These are phyloP conservation scores for Pythium phragmiticola DNA, from an alignment of 352 stramenopile genomes.

Conservation along the genomic window DNA sequence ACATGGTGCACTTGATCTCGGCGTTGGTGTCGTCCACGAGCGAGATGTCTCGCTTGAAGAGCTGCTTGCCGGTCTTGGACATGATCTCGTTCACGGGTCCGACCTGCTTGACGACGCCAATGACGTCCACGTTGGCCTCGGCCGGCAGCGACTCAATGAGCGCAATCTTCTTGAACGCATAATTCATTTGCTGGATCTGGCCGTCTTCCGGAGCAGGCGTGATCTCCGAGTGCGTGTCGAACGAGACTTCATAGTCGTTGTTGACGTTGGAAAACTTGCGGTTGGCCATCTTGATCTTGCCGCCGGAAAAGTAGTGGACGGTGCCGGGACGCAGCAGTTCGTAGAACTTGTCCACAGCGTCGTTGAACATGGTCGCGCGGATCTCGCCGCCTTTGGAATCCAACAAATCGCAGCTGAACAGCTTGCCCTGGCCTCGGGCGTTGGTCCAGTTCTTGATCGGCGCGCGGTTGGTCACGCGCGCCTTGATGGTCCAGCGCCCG, in stretches of 20 bases:
- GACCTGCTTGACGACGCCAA: slow-evolving; percentile 94
- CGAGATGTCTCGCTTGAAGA: slow-evolving; percentile 96
- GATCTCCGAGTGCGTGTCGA: slow-evolving; percentile 96
- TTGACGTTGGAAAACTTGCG: slow-evolving; percentile 96
- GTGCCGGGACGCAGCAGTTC: slow-evolving; percentile 79
- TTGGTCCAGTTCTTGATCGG: slow-evolving; percentile 97
- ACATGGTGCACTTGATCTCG: slow-evolving; percentile 97
- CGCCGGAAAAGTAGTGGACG: slow-evolving; percentile 95
- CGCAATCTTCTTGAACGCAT: slow-evolving; percentile 94
- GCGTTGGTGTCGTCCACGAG: slow-evolving; percentile 95
- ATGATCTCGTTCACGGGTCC: slow-evolving; percentile 91
- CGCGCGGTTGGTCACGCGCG: slow-evolving; percentile 91
- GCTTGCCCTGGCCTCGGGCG: slow-evolving; percentile 92
- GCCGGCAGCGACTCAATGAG: slow-evolving; percentile 87
- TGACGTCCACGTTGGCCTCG: slow-evolving; percentile 93
- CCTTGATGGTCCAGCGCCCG: slow-evolving; percentile 95
- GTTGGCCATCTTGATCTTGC: slow-evolving; percentile 97
- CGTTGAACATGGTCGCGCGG: slow-evolving; percentile 98
- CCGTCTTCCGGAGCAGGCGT: slow-evolving; percentile 85
- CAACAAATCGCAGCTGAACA: slow-evolving; percentile 96
- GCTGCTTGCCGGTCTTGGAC: slow-evolving; percentile 94
- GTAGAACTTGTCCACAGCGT: slow-evolving; percentile 97
- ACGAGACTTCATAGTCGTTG: slow-evolving; percentile 98
- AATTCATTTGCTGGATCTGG: slow-evolving; percentile 89
- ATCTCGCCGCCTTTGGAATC: slow-evolving; percentile 96